These are phyloP conservation scores for Phytophthora sp. DNA, from an alignment of 352 stramenopile genomes.

Conservation along the genomic window DNA sequence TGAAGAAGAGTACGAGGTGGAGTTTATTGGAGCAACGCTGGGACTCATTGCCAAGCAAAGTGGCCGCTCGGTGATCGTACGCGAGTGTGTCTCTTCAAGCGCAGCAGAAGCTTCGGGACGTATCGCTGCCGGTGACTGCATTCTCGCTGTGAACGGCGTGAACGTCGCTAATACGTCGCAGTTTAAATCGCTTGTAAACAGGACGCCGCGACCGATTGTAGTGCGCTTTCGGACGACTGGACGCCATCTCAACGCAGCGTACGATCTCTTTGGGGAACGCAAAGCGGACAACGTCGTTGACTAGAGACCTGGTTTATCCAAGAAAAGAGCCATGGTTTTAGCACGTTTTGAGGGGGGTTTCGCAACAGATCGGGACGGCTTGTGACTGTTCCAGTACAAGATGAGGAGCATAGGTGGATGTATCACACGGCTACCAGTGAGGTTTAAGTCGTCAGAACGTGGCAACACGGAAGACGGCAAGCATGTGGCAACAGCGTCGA, in stretches of 20 bases:
- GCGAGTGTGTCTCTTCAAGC: constrained; percentile 69
- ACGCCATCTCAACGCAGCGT: constrained; percentile 51
- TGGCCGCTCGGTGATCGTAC: constrained; percentile 64
- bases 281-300: constrained; percentile 37
- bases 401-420: constrained; percentile 24
- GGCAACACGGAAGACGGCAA: constrained; percentile 21
- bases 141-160: constrained; percentile 76
- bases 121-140: constrained; percentile 69
- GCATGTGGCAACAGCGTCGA: background rate
- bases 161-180: constrained; percentile 69
- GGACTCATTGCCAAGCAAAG: constrained; percentile 80
- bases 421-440: constrained; percentile 30
- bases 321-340: constrained; percentile 21
- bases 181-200: constrained; percentile 74
- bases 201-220: constrained; percentile 63
- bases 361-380: constrained; percentile 6
- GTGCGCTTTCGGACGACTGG: constrained; percentile 68
- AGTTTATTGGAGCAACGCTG: constrained; percentile 62
- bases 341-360: constrained; percentile 24
- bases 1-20: constrained; percentile 76
- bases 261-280: constrained; percentile 75
- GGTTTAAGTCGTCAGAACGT: constrained; percentile 23
- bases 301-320: no score
- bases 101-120: constrained; percentile 54
- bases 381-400: background rate